Evolutionary conservation across 164 flowering plant species (phyloP).

Genomic region (Stephania japonica): DNA sequence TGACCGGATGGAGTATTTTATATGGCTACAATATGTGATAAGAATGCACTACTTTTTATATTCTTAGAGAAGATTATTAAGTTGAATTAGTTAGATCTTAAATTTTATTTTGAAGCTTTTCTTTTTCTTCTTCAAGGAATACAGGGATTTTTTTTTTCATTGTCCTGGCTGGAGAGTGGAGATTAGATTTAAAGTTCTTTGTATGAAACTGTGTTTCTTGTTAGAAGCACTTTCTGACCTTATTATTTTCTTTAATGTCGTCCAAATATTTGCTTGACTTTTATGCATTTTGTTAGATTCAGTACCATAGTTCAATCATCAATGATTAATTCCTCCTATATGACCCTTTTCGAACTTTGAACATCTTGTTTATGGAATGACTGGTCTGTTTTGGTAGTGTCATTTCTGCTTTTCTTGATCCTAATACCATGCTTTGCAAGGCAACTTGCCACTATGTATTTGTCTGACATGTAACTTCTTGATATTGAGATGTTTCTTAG

Average conservation of each 20-base stretch:
- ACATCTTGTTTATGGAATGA: neutral
- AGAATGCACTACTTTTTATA: neutral
- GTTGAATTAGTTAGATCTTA: neutral
- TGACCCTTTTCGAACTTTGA: neutral
- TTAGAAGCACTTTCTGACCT: neutral
- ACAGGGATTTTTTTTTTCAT: neutral
- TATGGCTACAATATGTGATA: neutral
- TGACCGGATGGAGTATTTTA: neutral
- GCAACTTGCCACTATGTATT: neutral
- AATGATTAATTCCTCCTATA: neutral
- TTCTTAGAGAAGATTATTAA: neutral
- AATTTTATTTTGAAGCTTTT: neutral
- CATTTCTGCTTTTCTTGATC: neutral
- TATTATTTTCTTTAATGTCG: neutral
- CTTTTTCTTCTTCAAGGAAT: neutral
- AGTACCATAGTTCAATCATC: neutral
- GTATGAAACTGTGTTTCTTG: neutral
- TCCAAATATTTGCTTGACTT: neutral
- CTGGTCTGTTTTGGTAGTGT: neutral
- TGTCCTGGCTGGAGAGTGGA: neutral
- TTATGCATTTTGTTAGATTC: neutral
- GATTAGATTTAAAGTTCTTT: neutral
- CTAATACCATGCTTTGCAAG: neutral
- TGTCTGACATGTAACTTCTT: neutral
- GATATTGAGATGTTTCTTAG: neutral